phyloP scores from a whole-genome alignment of 805 yeast genomes.

The Ogataea nakhonphanomensis region DNA sequence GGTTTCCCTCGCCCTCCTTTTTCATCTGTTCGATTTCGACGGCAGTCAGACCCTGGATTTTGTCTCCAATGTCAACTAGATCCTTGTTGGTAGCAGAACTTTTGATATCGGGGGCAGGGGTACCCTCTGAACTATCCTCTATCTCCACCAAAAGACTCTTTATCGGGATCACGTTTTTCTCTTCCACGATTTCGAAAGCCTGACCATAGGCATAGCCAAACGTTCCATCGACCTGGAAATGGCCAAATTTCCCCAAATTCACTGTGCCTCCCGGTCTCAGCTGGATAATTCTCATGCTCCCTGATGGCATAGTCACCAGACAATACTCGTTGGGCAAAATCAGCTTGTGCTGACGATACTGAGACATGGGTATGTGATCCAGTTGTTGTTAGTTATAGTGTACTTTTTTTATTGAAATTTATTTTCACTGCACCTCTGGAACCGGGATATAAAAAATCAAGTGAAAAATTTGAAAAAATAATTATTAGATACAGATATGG shows the following conservation, averaged over 20 bases:
- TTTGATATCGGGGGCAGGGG: constrained; percentile 25
- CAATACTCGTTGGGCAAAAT: constrained; percentile 46
- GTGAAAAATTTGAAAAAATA: constrained; percentile 14
- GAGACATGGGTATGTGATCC: background rate
- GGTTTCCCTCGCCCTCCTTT: constrained; percentile 57
- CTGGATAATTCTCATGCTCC: constrained; percentile 68
- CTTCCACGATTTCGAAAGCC: constrained; percentile 76
- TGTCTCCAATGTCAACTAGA: constrained; percentile 61
- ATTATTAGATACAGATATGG: constrained; percentile 48
- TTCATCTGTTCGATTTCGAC: constrained; percentile 87
- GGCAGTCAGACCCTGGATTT: constrained; percentile 67
- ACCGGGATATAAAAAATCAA: constrained; percentile 18
- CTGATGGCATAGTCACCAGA: constrained; percentile 77
- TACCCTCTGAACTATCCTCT: constrained; percentile 25
- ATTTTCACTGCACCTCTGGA: constrained; percentile 9
- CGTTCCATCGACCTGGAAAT: constrained; percentile 68
- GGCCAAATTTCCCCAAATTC: constrained; percentile 88
- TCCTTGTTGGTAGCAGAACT: constrained; percentile 64
- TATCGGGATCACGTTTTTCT: constrained; percentile 48
- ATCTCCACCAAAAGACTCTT: constrained; percentile 32
- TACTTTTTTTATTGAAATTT: constrained; percentile 2
- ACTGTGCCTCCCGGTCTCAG: constrained; percentile 58
- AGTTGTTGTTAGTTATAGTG: constrained; percentile 12
- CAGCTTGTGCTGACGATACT: constrained; percentile 1
- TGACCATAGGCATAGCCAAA: constrained; percentile 85